These are phyloP conservation scores for Colletotrichum sansevieriae DNA, from an alignment of 2,329 filamentous ascomycete species.

Conservation along the genomic window DNA sequence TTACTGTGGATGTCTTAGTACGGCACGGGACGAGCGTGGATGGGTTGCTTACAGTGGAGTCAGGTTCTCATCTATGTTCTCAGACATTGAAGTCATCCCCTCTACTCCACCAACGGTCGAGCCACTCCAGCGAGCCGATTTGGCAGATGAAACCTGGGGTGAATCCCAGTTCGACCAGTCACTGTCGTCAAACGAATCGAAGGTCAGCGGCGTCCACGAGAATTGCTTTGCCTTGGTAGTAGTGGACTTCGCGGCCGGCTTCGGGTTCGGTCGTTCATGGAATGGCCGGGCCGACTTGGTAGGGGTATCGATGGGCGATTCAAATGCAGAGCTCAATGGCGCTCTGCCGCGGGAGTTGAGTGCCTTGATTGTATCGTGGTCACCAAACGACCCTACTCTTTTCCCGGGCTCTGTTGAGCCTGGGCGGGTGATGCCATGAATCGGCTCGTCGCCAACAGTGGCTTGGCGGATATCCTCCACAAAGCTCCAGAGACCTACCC, in stretches of 20 bases:
- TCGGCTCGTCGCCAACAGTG: conserved; percentile 92
- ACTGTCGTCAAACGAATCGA: conserved; percentile 67
- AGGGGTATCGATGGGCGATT: conserved; percentile 51
- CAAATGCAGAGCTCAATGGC: conserved; percentile 55
- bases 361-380: conserved; percentile 64
- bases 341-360: conserved; percentile 56
- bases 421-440: conserved; percentile 63
- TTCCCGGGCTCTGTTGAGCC: conserved; percentile 30
- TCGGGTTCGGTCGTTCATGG: conserved; percentile 48
- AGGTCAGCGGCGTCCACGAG: conserved; percentile 70
- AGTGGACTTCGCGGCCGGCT: conserved; percentile 52
- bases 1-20: conserved; percentile 47
- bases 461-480: conserved; percentile 95
- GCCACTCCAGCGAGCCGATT: conserved; percentile 74
- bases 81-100: conserved; percentile 61
- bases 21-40: conserved; percentile 3
- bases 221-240: conserved; percentile 64
- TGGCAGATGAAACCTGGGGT: conserved; percentile 60
- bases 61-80: conserved; percentile 61
- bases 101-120: conserved; percentile 63
- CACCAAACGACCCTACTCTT: conserved; percentile 44
- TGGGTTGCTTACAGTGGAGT: conserved; percentile 61
- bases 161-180: conserved; percentile 77
- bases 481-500: conserved; percentile 91
- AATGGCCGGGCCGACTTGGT: conserved; percentile 48